Percentiles rank a stretch among this genome's conserved stretches.
Evolutionary conservation across 768 basidiomycete genomes (phyloP).

Genomic region (Clavaria fumosa): DNA sequence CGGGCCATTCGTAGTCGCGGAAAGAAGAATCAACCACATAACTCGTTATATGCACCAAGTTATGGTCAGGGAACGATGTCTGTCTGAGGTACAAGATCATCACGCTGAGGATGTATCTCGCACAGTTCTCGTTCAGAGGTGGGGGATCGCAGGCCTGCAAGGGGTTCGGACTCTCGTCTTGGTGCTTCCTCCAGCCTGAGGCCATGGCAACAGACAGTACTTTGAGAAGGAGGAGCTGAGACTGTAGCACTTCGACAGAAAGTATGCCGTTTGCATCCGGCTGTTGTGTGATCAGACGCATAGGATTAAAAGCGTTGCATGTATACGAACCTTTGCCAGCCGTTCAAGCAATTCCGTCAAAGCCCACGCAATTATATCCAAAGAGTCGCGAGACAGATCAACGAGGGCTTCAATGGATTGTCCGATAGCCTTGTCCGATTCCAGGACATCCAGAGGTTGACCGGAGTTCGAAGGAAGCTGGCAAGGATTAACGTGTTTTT

Average conservation of each 20-base stretch:
- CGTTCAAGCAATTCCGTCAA: constrained; percentile 67
- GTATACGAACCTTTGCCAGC: constrained; percentile 45
- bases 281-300: constrained; percentile 25
- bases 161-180: constrained; percentile 24
- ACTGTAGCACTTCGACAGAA: constrained; percentile 64
- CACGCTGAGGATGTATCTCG: constrained; percentile 66
- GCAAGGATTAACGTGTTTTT: constrained; percentile 5
- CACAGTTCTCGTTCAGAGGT: constrained; percentile 68
- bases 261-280: constrained; percentile 34
- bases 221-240: constrained; percentile 75
- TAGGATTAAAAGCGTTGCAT: constrained; percentile 9
- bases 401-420: constrained; percentile 67
- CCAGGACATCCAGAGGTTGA: constrained; percentile 50
- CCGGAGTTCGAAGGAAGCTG: constrained; percentile 85
- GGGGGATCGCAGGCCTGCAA: constrained; percentile 46
- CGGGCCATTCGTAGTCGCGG: constrained; percentile 56
- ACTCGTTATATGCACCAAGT: constrained; percentile 43
- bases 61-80: constrained; percentile 38
- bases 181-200: constrained; percentile 42
- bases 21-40: constrained; percentile 48
- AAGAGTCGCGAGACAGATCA: constrained; percentile 60
- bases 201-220: constrained; percentile 66
- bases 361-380: constrained; percentile 69
- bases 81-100: constrained; percentile 74
- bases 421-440: constrained; percentile 59